Evolutionary conservation across 2,329 filamentous ascomycete genomes (phyloP).

Genomic region (Xylaria sp.): DNA sequence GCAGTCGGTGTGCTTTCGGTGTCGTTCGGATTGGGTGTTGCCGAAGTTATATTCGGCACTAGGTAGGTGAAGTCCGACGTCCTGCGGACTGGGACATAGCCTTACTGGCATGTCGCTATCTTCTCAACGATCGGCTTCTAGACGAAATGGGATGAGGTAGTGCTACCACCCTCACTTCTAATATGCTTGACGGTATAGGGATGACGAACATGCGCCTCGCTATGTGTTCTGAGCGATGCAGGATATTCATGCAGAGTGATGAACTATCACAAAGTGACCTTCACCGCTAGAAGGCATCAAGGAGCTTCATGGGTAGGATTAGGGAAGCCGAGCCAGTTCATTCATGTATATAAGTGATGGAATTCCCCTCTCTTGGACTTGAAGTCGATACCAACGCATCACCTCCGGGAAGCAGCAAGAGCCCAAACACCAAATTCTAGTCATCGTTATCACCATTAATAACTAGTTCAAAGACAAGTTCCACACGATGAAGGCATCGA

Average conservation of each 20-base stretch:
- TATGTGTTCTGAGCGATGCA: neutral
- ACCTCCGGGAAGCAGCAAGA: constrained; percentile 2
- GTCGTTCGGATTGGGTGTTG: neutral
- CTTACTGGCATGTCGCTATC: neutral
- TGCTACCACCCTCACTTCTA: neutral
- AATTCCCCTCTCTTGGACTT: neutral
- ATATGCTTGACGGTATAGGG: neutral
- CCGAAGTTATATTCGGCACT: neutral
- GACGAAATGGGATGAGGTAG: neutral
- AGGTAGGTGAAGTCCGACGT: neutral
- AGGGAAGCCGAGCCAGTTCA: constrained; percentile 5
- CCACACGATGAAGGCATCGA: constrained; percentile 19
- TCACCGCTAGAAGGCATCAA: neutral
- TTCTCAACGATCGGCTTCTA: neutral
- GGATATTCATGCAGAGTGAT: neutral
- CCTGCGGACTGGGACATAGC: neutral
- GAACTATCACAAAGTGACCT: too few relatives aligned
- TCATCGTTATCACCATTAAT: neutral
- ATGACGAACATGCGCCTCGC: neutral
- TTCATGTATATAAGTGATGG: constrained; percentile 13
- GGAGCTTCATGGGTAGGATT: neutral
- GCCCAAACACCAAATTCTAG: neutral
- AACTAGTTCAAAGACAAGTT: neutral
- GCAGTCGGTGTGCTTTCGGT: neutral
- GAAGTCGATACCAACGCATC: neutral